A percentile compares a stretch with the other conserved stretches of the same genome.
Evolutionary conservation across 768 basidiomycete genomes (phyloP).

Genomic region (Auricularia heimuer): DNA sequence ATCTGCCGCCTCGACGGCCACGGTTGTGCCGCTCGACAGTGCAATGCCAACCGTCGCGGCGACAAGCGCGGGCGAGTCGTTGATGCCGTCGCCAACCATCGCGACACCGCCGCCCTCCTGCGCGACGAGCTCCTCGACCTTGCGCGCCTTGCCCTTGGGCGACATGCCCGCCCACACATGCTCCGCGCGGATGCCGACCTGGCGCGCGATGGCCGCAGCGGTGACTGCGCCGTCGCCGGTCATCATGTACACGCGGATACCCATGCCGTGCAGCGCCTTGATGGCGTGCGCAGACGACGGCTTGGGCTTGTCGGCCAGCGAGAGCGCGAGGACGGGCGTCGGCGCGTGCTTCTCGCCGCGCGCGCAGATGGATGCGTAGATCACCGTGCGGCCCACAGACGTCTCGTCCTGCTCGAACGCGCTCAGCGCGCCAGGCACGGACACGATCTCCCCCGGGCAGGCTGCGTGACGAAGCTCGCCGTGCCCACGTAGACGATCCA

Average conservation of each 20-base stretch:
- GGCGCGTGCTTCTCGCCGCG: constrained; percentile 18
- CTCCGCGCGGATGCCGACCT: constrained; percentile 77
- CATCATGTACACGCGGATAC: constrained; percentile 86
- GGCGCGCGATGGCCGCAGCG: constrained; percentile 77
- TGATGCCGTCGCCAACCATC: constrained; percentile 99
- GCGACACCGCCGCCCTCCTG: constrained; percentile 66
- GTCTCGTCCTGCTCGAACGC: constrained; percentile 66
- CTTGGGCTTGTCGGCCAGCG: constrained; percentile 82
- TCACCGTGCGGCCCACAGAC: constrained; percentile 67
- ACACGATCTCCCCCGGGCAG: constrained; percentile 22
- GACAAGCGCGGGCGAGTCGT: constrained; percentile 95
- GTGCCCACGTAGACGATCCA: constrained; percentile 68
- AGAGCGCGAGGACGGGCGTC: constrained; percentile 65
- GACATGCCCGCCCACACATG: constrained; percentile 89
- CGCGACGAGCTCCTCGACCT: constrained; percentile 72
- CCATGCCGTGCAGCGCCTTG: constrained; percentile 72
- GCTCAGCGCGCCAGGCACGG: constrained; percentile 48
- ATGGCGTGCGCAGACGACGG: constrained; percentile 78
- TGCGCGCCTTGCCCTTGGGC: constrained; percentile 88
- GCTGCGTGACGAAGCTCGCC: constrained; percentile 54
- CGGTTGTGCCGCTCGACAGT: constrained; percentile 89
- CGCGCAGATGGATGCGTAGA: constrained; percentile 63
- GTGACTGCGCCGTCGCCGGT: constrained; percentile 87
- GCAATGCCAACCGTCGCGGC: constrained; percentile 96
- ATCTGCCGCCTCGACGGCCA: constrained; percentile 97